Evolutionary conservation across 305 asterid genomes (phyloP), one percentile per base, ranked within the genome.

Genomic region (Coffea humblotiana): DNA sequence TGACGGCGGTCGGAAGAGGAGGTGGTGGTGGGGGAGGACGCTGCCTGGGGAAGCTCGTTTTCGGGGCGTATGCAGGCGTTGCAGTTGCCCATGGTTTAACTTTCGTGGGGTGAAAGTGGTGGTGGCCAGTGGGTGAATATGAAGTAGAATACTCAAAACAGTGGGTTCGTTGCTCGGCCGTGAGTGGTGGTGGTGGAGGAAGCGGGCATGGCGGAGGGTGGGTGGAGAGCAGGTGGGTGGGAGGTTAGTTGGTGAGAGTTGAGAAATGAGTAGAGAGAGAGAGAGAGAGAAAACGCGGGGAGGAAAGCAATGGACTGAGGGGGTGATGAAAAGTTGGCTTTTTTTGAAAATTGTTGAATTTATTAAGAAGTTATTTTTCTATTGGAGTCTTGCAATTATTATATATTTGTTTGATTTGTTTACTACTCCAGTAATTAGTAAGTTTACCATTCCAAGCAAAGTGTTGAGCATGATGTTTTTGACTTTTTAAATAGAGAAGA

Each of bases 61-160:
- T 90, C 97, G 1, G 90, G 89, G 71, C 92, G 87, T 84, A 95
- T 85, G 79, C 99, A 95, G 61, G 92, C 91, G 94, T 89, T 93
- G 85, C 97, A 92, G 86, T 95, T 95, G 13, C 99, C 98, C 99
- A 95, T 93, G 85, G 79, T 40, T 40, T 40, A 40, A 5, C 6
- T 40, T 40, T 40, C 73, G 81, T 61, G 58, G 68, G 13, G 21
- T 40, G 2, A 18, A 40, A 9, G 52, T 49, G 52, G 52, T 49
- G 52, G 13, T 52, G 58, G 10, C 13, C 0, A 37, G n/a, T 3
- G 18, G 8, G 72, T 45, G 48, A 67, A 1, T 45, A 35, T 40
- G 16, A 21, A 43, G 45, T 8, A 2, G 45, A 43, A 8, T 32
- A 29, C 63, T 51, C 58, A 9, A 23, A 13, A 32, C 52, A 75